Conservation (phyloP, 495 filamentous ascomycete genomes). For the Evernia prunastri region DNA sequence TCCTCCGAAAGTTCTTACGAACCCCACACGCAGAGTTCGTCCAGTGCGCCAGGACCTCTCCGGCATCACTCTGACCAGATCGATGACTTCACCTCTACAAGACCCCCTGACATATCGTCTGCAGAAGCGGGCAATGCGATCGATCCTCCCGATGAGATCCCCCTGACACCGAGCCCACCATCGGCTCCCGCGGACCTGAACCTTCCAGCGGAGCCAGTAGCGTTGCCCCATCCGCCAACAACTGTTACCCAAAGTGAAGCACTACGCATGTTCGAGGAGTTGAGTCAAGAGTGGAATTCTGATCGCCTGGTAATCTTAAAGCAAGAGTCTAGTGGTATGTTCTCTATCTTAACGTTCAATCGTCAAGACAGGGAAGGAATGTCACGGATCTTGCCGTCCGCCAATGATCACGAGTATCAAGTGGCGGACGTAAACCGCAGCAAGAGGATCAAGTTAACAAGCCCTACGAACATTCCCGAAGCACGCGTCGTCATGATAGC, state of each 20-base stretch:
- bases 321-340: neutral
- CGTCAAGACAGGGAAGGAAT: neutral
- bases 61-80: neutral
- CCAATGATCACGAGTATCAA: neutral
- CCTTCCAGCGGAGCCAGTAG: too few relatives aligned
- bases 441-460: neutral
- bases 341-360: neutral
- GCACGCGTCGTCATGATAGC: neutral
- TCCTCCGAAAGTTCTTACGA: neutral
- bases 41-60: neutral
- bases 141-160: neutral
- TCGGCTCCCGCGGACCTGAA: too few relatives aligned
- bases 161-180: too few relatives aligned
- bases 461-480: neutral
- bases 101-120: neutral
- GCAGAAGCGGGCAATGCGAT: neutral
- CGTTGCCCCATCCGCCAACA: too few relatives aligned
- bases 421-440: neutral
- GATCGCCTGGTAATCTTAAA: neutral
- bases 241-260: too few relatives aligned
- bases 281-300: too few relatives aligned
- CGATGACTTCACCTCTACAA: neutral
- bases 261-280: too few relatives aligned
- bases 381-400: neutral
- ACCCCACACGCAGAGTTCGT: neutral